These are phyloP conservation scores for Picea abies DNA, from an alignment of 83 land plant species.

Conservation along the genomic window DNA sequence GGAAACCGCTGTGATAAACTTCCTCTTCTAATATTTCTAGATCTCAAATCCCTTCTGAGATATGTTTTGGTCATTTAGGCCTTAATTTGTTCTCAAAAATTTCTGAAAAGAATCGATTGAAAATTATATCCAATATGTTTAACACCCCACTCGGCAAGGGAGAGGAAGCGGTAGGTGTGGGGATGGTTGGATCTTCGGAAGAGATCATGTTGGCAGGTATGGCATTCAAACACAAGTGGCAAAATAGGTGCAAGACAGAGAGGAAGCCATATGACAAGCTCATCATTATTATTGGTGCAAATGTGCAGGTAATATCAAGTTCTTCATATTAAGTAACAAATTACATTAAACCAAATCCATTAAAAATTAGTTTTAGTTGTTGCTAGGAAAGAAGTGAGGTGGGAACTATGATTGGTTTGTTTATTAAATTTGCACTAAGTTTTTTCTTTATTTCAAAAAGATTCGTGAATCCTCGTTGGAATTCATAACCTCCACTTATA, in stretches of 20 bases:
- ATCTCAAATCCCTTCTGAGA: background rate
- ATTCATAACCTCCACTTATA: too few relatives aligned
- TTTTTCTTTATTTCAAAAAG: too few relatives aligned
- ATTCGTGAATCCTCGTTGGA: too few relatives aligned
- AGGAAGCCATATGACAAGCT: slow-evolving; percentile 73
- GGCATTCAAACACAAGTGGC: slow-evolving; percentile 78
- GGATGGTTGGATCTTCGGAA: slow-evolving; percentile 74
- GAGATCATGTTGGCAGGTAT: slow-evolving; percentile 75
- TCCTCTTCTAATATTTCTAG: background rate
- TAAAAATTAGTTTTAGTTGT: too few relatives aligned
- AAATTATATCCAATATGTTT: slow-evolving; percentile 73
- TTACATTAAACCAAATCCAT: too few relatives aligned
- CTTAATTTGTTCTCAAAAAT: background rate
- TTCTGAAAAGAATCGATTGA: slow-evolving; percentile 57
- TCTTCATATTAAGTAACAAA: too few relatives aligned
- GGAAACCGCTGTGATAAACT: too few relatives aligned
- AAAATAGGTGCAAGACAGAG: slow-evolving; percentile 57
- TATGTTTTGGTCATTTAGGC: background rate
- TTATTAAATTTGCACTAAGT: too few relatives aligned
- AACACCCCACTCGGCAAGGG: slow-evolving; percentile 50
- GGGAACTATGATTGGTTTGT: too few relatives aligned
- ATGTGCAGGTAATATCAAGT: slow-evolving; percentile 46
- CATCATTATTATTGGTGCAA: slow-evolving; percentile 70
- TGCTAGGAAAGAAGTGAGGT: too few relatives aligned
- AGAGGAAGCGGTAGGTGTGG: slow-evolving; percentile 62